phyloP scores from a whole-genome alignment of 257 asterid genomes.

The Agastache rugosa region DNA sequence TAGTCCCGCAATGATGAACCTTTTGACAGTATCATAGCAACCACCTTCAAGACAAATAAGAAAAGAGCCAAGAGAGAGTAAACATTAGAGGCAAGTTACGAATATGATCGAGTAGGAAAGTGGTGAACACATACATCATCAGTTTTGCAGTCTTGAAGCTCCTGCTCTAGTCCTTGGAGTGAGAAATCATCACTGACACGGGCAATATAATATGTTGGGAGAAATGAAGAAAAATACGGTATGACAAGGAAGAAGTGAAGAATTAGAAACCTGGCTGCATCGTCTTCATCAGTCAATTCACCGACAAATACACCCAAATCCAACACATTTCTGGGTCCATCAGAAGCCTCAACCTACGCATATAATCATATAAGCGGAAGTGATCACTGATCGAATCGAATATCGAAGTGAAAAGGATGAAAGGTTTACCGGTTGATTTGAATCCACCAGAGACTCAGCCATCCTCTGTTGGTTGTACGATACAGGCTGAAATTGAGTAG shows the following conservation, averaged over 20 bases:
- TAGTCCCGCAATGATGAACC: conserved; percentile 87
- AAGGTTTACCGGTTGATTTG: conserved; percentile 39
- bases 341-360: conserved; percentile 45
- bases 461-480: conserved; percentile 19
- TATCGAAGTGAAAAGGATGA: not conserved
- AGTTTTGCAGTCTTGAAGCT: conserved; percentile 86
- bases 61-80: not conserved
- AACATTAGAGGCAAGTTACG: conserved; percentile 12
- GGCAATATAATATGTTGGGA: not conserved
- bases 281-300: conserved; percentile 79
- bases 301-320: conserved; percentile 83
- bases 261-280: conserved; percentile 62
- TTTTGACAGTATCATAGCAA: conserved; percentile 85
- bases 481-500: not conserved
- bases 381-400: no score
- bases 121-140: conserved; percentile 70
- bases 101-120: conserved; percentile 20
- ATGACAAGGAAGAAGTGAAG: not conserved
- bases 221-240: not conserved
- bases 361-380: not conserved
- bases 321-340: conserved; percentile 42
- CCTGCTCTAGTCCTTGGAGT: conserved; percentile 90
- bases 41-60: conserved; percentile 60
- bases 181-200: conserved; percentile 78
- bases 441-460: conserved; percentile 36